phyloP scores from a whole-genome alignment of 2,329 filamentous ascomycete genomes.

The Ceratocystis eucalypticola region DNA sequence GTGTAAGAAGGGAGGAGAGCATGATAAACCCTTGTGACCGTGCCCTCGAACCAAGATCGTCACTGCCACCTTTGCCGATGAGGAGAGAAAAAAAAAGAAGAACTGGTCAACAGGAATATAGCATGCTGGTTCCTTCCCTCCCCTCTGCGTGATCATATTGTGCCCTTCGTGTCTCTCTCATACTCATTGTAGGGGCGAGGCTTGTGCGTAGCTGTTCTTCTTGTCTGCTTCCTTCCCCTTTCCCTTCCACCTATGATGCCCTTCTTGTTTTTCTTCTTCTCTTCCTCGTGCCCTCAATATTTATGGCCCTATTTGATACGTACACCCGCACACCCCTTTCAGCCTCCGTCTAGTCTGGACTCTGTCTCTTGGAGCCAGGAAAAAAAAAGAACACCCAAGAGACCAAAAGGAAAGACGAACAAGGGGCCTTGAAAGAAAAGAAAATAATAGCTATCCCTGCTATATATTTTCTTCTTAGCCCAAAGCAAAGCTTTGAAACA shows the following conservation, averaged over 20 bases:
- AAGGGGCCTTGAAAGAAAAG: background rate
- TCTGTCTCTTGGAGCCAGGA: background rate
- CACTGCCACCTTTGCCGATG: constrained; percentile 5
- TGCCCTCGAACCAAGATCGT: constrained; percentile 7
- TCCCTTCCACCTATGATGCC: no score
- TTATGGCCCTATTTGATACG: background rate
- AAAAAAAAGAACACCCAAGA: background rate
- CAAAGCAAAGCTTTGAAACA: constrained; percentile 5
- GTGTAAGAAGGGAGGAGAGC: background rate
- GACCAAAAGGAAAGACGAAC: background rate
- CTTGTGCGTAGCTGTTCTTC: no score
- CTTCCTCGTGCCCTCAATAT: no score
- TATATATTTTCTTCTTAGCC: background rate
- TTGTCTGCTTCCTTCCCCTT: no score
- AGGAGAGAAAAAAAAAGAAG: background rate
- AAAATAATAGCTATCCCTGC: background rate
- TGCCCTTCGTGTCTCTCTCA: background rate
- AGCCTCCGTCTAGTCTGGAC: background rate
- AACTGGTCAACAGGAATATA: background rate
- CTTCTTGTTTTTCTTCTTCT: no score
- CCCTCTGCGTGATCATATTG: background rate
- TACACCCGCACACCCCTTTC: background rate
- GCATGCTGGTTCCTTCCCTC: background rate
- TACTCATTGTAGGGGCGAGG: no score
- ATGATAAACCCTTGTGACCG: background rate